phyloP scores from a whole-genome alignment of 2,329 filamentous ascomycete genomes.

The Nigrograna mackinnonii region DNA sequence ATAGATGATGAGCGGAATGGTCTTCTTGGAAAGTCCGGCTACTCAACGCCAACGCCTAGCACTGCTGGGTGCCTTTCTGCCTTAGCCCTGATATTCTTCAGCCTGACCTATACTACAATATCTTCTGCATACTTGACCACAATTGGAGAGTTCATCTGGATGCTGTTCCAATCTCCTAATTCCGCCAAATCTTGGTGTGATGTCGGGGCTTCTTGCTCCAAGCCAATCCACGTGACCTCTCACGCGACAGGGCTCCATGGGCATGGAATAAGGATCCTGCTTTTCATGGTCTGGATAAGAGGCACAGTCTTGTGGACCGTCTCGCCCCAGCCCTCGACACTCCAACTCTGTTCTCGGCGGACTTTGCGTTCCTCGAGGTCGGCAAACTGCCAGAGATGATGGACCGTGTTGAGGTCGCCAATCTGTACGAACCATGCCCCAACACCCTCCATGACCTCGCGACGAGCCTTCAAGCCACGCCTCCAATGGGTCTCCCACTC shows the following conservation, averaged over 20 bases:
- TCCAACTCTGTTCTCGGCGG: slow-evolving; percentile 92
- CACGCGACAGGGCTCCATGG: slow-evolving; percentile 93
- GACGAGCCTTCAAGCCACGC: slow-evolving; percentile 82
- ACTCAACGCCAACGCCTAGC: too few species aligned
- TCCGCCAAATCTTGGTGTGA: too few species aligned
- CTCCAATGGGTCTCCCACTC: slow-evolving; percentile 99
- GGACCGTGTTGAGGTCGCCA: slow-evolving; percentile 94
- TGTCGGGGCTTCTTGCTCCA: too few species aligned
- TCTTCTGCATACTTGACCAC: too few species aligned
- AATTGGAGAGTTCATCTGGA: too few species aligned
- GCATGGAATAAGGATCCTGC: slow-evolving; percentile 89
- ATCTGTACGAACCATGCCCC: slow-evolving; percentile 99
- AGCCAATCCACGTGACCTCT: slow-evolving; percentile 11
- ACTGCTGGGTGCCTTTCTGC: too few species aligned
- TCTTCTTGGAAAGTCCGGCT: too few species aligned
- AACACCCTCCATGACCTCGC: slow-evolving; percentile 98
- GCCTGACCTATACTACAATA: too few species aligned
- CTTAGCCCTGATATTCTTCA: too few species aligned
- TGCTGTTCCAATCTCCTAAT: too few species aligned
- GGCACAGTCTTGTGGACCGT: slow-evolving; percentile 99
- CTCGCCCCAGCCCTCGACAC: slow-evolving; percentile 91
- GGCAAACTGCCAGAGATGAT: slow-evolving; percentile 98
- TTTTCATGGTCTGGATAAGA: slow-evolving; percentile 95
- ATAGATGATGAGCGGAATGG: too few species aligned
- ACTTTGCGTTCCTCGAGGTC: slow-evolving; percentile 92